These are phyloP conservation scores for Penicillium sp. DNA, from an alignment of 2,329 filamentous ascomycete genomes.

Conservation along the genomic window DNA sequence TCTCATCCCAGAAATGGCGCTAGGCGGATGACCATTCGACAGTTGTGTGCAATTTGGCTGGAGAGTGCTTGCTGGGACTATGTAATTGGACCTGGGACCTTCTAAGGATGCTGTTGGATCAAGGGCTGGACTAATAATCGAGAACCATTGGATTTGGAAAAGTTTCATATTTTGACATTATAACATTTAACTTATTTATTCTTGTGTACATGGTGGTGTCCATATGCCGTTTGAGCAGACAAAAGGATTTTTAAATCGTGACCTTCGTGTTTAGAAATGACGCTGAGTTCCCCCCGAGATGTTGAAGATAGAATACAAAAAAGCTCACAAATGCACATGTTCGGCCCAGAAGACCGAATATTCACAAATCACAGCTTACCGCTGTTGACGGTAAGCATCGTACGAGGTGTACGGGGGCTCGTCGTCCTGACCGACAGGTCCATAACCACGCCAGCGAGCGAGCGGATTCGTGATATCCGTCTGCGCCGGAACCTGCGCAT, in stretches of 20 bases:
- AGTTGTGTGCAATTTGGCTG: too few species aligned
- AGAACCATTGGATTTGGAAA: not conserved
- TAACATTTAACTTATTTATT: not conserved
- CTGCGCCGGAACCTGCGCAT: conserved; percentile 34
- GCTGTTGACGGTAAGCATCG: conserved; percentile 31
- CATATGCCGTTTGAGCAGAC: not conserved
- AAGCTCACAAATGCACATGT: not conserved
- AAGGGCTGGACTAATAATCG: not conserved
- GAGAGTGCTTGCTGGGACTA: not conserved
- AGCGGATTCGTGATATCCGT: conserved; percentile 21
- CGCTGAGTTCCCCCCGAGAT: not conserved
- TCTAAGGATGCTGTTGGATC: not conserved
- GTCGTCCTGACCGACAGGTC: conserved; percentile 38
- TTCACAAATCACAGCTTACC: conserved; percentile 19
- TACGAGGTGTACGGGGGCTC: conserved; percentile 32
- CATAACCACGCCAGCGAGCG: conserved; percentile 40
- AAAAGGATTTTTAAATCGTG: not conserved
- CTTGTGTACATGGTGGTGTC: not conserved
- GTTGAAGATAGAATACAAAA: not conserved
- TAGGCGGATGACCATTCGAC: too few species aligned
- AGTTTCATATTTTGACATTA: not conserved
- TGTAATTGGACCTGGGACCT: too few species aligned
- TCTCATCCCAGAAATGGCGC: too few species aligned
- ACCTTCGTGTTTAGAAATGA: conserved; percentile 9
- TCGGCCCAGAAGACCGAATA: not conserved